Conservation (phyloP, 208 protist genomes). For the Strigomonas galati region DNA sequence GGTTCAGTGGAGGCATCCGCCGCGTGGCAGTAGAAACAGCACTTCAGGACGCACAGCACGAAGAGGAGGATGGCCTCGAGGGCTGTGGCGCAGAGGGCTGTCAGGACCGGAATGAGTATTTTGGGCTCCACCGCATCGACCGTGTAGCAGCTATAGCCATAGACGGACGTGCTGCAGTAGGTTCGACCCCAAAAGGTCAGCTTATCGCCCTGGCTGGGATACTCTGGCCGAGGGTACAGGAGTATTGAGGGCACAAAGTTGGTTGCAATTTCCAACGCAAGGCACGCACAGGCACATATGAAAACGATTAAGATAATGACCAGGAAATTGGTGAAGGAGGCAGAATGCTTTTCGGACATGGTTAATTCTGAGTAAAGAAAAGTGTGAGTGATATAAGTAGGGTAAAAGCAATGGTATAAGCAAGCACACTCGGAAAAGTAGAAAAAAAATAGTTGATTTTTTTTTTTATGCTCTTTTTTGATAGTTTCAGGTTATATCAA, state of each 20-base stretch:
- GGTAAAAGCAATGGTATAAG: not conserved
- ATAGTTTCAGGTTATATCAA: constrained; percentile 4
- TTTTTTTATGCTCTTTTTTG: not conserved
- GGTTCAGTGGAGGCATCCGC: no score
- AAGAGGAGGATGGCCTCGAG: constrained; percentile 75
- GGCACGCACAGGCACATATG: not conserved
- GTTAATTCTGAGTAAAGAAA: not conserved
- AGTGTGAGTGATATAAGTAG: not conserved
- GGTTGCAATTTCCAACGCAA: constrained; percentile 1
- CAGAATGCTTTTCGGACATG: not conserved
- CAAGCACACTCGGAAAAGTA: not conserved
- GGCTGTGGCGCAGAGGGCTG: constrained; percentile 11
- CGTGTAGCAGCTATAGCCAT: constrained; percentile 59
- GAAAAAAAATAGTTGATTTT: not conserved
- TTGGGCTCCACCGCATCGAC: constrained; percentile 33
- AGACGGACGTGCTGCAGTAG: constrained; percentile 84
- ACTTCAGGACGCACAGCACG: constrained; percentile 71
- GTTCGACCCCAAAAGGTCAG: constrained; percentile 69
- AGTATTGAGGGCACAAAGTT: constrained; percentile 12
- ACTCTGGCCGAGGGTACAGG: constrained; percentile 37
- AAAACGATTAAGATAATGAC: not conserved
- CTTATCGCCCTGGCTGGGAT: constrained; percentile 70
- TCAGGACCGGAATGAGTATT: constrained; percentile 17
- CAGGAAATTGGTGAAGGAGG: not conserved
- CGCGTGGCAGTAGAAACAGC: no score